Evolutionary conservation across 163 green algal genomes (phyloP), one percentile per base, ranked within the genome.

Genomic region (Smithsoniella earleae): DNA sequence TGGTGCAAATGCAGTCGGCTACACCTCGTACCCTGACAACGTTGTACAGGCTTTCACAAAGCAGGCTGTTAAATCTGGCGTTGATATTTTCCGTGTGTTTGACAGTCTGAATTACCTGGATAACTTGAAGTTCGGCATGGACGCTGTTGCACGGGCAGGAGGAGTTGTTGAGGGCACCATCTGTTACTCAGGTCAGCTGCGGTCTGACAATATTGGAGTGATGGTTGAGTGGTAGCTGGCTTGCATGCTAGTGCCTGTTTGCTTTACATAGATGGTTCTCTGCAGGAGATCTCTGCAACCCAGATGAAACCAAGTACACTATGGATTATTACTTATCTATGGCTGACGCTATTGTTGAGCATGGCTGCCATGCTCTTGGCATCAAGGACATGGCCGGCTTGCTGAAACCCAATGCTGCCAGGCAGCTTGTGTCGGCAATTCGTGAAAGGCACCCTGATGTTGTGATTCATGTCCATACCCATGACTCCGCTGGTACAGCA

Each of bases 381-480:
- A 94, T 97, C 81, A 96, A 96, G 80, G 90, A 96, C 79, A 96
- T 96, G 90, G 86, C 83, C 8, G 88, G 89, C 13, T 78, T 95
- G 77, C 80, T 97, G 2, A 95, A 95, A 78, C 91, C 91, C 10
- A 65, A 75, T 2, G 89, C 89, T 27, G 89, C 91, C 45, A 92
- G 85, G n/a, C 77, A 86, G 77, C 86, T 97, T 46, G 81, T 92
- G 25, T 72, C 78, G 10, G 85, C 90, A 8, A 84, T 97, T 62
- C 78, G 90, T 2, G 73, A 79, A 37, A 74, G 81, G 25, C 94
- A 90, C 84, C 91, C 90, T 16, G 78, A 95, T 73, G 38, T 90
- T 4, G 80, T 86, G 30, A 92, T 97, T 62, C 90, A 96, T 79
- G 85, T 97, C 37, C 91, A 97, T 81, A 96, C 91, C 10, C 91